Evolutionary conservation across 2,329 filamentous ascomycete genomes (phyloP).

Genomic region (Sclerotinia glacialis): DNA sequence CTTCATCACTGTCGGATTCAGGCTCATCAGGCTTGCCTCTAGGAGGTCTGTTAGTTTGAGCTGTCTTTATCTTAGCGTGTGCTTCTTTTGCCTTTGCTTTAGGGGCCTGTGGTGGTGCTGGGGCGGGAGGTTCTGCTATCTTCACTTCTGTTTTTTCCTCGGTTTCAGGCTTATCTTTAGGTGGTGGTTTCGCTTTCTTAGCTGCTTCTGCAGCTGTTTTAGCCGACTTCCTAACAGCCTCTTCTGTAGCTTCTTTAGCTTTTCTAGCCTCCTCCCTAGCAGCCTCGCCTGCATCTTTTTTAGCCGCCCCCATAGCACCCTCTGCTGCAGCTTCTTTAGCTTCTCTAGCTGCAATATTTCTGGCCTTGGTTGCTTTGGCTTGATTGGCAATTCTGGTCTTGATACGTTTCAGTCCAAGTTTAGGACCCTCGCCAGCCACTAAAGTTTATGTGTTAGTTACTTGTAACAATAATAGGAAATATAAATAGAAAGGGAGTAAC

Average conservation of each 20-base stretch:
- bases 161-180: too few species aligned
- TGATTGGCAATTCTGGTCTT: conserved; percentile 15
- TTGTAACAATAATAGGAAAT: background rate
- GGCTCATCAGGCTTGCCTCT: too few species aligned
- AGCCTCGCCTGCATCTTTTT: background rate
- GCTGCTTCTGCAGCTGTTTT: background rate
- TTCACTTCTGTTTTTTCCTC: too few species aligned
- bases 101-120: too few species aligned
- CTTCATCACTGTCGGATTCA: too few species aligned
- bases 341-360: conserved; percentile 2
- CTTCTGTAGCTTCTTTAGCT: background rate
- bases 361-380: background rate
- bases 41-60: too few species aligned
- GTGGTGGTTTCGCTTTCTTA: too few species aligned
- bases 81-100: too few species aligned
- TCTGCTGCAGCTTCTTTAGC: background rate
- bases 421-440: conserved; percentile 14
- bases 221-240: background rate
- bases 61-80: too few species aligned
- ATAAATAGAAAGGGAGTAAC: background rate
- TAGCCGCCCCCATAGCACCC: background rate
- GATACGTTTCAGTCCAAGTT: conserved; percentile 14
- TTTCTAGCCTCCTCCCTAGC: background rate
- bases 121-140: too few species aligned
- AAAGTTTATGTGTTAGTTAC: background rate